These are phyloP conservation scores for Ceratorhiza oryzae-sativae DNA, from an alignment of 1,284 basidiomycete genomes.

Conservation along the genomic window DNA sequence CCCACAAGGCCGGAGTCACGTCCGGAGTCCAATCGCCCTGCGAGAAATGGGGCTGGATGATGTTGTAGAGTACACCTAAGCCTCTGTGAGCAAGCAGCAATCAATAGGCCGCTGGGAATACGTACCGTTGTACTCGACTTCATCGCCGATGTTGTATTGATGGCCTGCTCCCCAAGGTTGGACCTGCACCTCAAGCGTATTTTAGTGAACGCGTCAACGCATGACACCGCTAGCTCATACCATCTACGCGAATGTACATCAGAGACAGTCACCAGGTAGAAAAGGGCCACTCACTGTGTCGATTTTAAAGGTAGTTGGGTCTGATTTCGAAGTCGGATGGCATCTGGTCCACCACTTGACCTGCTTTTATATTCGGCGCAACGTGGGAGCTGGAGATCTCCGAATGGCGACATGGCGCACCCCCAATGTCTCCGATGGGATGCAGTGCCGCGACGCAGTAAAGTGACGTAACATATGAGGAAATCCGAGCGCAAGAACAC, in stretches of 20 bases:
- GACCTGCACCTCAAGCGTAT: conserved; percentile 38
- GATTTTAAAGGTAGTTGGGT: background rate
- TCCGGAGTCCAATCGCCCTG: conserved; percentile 64
- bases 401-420: conserved; percentile 9
- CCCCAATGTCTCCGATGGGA: conserved; percentile 21
- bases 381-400: background rate
- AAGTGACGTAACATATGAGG: conserved; percentile 31
- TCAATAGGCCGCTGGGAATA: background rate
- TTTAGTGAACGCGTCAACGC: background rate
- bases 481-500: conserved; percentile 2
- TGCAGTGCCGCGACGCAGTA: conserved; percentile 18
- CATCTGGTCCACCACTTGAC: background rate
- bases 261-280: background rate
- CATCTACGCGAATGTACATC: background rate
- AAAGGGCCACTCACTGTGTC: background rate
- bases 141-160: conserved; percentile 62
- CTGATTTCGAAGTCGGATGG: background rate
- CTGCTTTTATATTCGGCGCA: conserved; percentile 15
- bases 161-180: conserved; percentile 68
- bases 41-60: conserved; percentile 72
- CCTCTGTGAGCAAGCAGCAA: background rate
- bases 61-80: conserved; percentile 66
- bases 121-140: conserved; percentile 66
- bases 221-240: background rate
- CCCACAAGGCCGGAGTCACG: conserved; percentile 69